phyloP scores from a whole-genome alignment of 2,329 filamentous ascomycete species.

The Colletotrichum coccodes region DNA sequence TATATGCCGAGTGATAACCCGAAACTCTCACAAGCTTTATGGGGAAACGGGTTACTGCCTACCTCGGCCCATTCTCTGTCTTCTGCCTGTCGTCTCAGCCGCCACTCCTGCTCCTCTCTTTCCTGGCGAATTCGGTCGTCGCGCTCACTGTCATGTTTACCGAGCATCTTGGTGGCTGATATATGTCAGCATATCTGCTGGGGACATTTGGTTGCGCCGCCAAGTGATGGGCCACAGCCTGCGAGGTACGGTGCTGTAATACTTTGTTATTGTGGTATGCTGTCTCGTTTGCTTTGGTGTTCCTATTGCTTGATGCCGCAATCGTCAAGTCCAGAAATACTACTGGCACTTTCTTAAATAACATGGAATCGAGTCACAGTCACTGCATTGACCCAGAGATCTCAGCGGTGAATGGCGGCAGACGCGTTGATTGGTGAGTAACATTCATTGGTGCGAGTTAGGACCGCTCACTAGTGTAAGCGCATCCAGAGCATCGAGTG shows the following conservation, averaged over 20 bases:
- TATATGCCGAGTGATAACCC: too few species aligned
- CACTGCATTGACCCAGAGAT: neutral
- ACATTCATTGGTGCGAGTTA: neutral
- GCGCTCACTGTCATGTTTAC: neutral
- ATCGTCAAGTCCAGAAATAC: neutral
- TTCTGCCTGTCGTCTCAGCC: neutral
- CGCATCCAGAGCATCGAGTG: too few species aligned
- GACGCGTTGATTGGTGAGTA: neutral
- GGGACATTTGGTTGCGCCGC: neutral
- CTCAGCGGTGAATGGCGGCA: neutral
- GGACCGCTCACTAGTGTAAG: neutral
- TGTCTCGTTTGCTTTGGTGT: too few species aligned
- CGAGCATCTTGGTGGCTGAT: neutral
- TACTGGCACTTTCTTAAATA: neutral
- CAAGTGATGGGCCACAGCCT: fast-evolving
- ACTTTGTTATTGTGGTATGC: neutral
- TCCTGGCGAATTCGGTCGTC: neutral
- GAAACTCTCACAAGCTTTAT: fast-evolving
- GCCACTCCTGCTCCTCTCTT: neutral
- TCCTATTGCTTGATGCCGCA: neutral
- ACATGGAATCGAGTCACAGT: neutral
- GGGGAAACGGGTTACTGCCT: neutral
- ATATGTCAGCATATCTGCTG: neutral
- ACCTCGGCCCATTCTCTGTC: neutral
- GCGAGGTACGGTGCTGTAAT: too few species aligned